A percentile compares a stretch with the other conserved stretches of the same genome.
phyloP scores from a whole-genome alignment of 2,329 filamentous ascomycete species.

The Diplodia mutila region DNA sequence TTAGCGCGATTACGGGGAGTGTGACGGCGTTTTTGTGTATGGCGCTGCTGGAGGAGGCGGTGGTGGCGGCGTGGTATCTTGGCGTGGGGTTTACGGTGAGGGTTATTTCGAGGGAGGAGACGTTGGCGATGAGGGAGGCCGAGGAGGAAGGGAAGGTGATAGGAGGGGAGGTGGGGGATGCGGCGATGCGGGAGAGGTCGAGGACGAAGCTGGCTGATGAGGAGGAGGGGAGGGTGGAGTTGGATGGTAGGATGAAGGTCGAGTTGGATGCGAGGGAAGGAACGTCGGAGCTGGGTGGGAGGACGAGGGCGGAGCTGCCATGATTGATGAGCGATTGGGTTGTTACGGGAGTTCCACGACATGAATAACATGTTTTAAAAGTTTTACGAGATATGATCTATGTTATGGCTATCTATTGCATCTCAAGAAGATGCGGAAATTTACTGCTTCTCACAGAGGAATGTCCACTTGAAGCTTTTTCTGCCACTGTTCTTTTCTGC shows the following conservation, averaged over 20 bases:
- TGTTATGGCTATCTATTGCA: background rate
- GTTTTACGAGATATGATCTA: background rate
- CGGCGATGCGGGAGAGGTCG: background rate
- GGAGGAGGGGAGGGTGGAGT: background rate
- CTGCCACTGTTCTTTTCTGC: too few species aligned
- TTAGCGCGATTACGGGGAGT: background rate
- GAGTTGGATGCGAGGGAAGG: background rate
- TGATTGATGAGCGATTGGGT: background rate
- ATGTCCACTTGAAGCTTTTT: too few species aligned
- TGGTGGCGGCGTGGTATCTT: background rate
- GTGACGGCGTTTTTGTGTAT: background rate
- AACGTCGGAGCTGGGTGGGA: background rate
- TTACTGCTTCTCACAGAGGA: too few species aligned
- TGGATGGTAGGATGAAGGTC: background rate
- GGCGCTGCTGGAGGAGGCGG: constrained; percentile 1
- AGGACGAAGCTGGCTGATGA: background rate
- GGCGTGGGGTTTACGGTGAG: background rate
- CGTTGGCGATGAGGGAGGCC: background rate
- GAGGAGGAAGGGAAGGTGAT: background rate
- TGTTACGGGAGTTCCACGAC: background rate
- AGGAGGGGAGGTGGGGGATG: background rate
- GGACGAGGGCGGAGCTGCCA: background rate
- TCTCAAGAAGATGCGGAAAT: too few species aligned
- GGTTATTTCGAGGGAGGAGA: background rate
- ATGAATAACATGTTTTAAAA: background rate